Evolutionary conservation across 306 rosid species (phyloP).

Genomic region (Sindora glabra): DNA sequence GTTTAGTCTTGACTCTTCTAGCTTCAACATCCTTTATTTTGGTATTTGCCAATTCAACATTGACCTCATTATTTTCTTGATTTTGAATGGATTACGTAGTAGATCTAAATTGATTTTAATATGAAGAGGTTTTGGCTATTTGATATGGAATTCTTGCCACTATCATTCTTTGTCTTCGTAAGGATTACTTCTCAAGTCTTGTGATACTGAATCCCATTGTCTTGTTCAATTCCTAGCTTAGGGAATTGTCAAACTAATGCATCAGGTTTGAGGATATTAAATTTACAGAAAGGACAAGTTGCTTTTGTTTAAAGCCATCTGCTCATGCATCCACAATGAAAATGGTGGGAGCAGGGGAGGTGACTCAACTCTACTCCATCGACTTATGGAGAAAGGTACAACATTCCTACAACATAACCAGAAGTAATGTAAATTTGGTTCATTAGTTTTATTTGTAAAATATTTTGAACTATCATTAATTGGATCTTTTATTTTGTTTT

Average conservation of each 20-base stretch:
- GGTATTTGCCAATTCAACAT: too few relatives aligned
- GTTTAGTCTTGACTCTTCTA: too few relatives aligned
- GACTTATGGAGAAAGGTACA: constrained; percentile 34
- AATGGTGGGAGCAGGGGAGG: constrained; percentile 42
- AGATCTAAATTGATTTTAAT: neutral
- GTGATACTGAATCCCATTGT: neutral
- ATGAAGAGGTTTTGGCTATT: neutral
- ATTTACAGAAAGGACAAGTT: constrained; percentile 44
- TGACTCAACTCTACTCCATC: constrained; percentile 34
- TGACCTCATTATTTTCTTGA: too few relatives aligned
- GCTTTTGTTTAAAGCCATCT: constrained; percentile 44
- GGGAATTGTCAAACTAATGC: constrained; percentile 26
- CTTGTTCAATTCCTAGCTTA: neutral
- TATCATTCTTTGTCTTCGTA: too few relatives aligned
- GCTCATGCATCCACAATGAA: constrained; percentile 41
- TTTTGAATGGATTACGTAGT: neutral
- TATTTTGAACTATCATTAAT: too few relatives aligned
- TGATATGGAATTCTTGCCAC: neutral
- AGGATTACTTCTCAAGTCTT: too few relatives aligned
- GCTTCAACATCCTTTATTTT: too few relatives aligned
- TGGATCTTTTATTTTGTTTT: too few relatives aligned
- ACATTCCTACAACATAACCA: constrained; percentile 22
- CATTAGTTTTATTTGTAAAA: neutral
- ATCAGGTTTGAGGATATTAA: constrained; percentile 29
- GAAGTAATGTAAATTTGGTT: neutral